phyloP scores from a whole-genome alignment of 345 rosid genomes.

The Salix brachista region DNA sequence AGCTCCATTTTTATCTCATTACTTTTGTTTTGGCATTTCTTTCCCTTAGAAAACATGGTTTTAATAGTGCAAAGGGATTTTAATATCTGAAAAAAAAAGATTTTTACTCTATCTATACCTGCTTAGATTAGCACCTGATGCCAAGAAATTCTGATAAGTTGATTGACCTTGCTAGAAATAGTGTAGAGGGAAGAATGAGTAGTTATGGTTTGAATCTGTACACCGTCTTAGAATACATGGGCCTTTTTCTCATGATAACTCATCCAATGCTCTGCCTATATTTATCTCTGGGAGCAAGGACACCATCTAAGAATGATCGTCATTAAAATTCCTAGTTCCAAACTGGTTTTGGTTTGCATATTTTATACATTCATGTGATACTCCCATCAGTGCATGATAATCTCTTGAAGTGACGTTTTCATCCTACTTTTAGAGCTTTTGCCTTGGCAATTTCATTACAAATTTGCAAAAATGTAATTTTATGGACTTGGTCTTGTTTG shows the following conservation, averaged over 20 bases:
- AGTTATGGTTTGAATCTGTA: not conserved
- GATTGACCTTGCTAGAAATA: constrained; percentile 1
- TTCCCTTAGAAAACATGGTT: not conserved
- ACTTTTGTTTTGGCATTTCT: not conserved
- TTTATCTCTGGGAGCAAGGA: not conserved
- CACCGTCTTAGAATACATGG: not conserved
- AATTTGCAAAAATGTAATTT: not conserved
- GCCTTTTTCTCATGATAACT: not conserved
- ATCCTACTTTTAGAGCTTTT: not conserved
- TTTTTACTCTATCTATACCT: not conserved
- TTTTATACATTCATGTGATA: not conserved
- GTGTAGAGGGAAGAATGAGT: not conserved
- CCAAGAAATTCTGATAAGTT: not conserved
- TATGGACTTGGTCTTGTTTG: not conserved
- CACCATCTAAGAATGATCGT: not conserved
- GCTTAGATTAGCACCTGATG: not conserved
- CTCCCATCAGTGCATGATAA: not conserved
- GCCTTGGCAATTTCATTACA: not conserved
- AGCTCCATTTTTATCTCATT: not conserved
- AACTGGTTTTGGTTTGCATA: not conserved
- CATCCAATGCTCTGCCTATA: not conserved
- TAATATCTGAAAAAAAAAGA: no score
- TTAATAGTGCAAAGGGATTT: not conserved
- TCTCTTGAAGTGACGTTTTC: not conserved
- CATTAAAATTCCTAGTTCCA: not conserved